A percentile compares a stretch with the other conserved stretches of the same genome.
Conservation (phyloP, 805 yeast species). For the Wickerhamiella domercqiae region DNA sequence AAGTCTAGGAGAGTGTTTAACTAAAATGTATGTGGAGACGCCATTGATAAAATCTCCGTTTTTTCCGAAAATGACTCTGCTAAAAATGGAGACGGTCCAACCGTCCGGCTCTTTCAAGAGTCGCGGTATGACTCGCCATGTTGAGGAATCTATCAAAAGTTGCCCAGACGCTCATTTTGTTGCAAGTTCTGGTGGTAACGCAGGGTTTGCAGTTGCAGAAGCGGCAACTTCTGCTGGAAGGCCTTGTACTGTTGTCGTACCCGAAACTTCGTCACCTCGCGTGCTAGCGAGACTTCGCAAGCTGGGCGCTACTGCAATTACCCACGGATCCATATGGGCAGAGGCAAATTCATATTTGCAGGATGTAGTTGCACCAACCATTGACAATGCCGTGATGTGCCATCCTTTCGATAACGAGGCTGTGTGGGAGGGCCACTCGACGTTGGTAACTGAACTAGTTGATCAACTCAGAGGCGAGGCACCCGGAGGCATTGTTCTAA, state of each 20-base stretch:
- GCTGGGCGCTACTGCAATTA: constrained; percentile 39
- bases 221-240: constrained; percentile 55
- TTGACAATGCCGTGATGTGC: constrained; percentile 57
- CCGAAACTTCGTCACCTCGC: constrained; percentile 31
- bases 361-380: constrained; percentile 34
- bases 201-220: constrained; percentile 91
- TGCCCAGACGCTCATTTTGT: constrained; percentile 42
- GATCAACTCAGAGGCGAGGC: constrained; percentile 59
- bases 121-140: constrained; percentile 20
- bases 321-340: constrained; percentile 57
- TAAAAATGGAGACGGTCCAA: constrained; percentile 75
- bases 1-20: no score
- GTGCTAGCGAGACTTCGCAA: constrained; percentile 32
- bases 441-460: constrained; percentile 74
- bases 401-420: constrained; percentile 92
- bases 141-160: constrained; percentile 31
- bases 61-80: constrained; percentile 53
- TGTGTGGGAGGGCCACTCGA: constrained; percentile 92
- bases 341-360: constrained; percentile 63
- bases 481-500: constrained; percentile 71
- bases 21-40: constrained; percentile 25
- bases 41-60: constrained; percentile 62
- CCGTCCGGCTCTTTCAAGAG: constrained; percentile 90
- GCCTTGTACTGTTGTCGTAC: constrained; percentile 47
- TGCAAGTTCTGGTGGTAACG: constrained; percentile 72